Conservation (phyloP, 1,139 yeast genomes). For the Pichia terricola region DNA sequence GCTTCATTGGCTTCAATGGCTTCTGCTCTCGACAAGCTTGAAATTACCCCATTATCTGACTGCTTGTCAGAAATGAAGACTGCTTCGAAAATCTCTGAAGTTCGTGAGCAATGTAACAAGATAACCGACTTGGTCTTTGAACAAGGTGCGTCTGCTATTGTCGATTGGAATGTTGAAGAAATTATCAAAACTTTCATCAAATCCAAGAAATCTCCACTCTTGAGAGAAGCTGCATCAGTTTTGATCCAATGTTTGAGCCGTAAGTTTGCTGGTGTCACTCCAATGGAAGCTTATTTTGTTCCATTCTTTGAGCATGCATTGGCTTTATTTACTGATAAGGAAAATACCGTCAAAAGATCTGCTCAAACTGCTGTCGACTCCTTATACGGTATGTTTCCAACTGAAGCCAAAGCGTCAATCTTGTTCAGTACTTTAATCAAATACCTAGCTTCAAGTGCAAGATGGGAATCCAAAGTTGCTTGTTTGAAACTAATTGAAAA, state of each 20-base stretch:
- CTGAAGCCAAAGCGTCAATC: conserved; percentile 69
- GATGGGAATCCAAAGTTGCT: conserved; percentile 86
- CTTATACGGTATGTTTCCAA: conserved; percentile 58
- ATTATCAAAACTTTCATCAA: conserved; percentile 57
- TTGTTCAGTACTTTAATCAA: conserved; percentile 51
- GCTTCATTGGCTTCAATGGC: conserved; percentile 62
- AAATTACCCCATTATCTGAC: conserved; percentile 60
- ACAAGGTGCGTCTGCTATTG: conserved; percentile 41
- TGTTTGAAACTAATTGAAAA: conserved; percentile 67
- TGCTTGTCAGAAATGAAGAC: conserved; percentile 46
- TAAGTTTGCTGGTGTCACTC: conserved; percentile 57
- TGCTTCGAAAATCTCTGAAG: conserved; percentile 53
- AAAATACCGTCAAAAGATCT: conserved; percentile 72
- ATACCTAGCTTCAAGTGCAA: conserved; percentile 74
- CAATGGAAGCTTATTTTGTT: conserved; percentile 64
- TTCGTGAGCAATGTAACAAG: conserved; percentile 49
- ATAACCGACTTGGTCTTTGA: conserved; percentile 41
- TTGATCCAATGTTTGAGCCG: conserved; percentile 61
- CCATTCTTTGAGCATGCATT: conserved; percentile 47
- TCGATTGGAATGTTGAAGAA: conserved; percentile 58
- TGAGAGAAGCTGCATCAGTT: conserved; percentile 68
- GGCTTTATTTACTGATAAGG: conserved; percentile 76
- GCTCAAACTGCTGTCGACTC: conserved; percentile 65
- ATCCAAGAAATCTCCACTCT: conserved; percentile 62
- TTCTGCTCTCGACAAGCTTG: conserved; percentile 61